Conservation (phyloP, 495 filamentous ascomycete genomes). For the Trichoderma orchidacearum region DNA sequence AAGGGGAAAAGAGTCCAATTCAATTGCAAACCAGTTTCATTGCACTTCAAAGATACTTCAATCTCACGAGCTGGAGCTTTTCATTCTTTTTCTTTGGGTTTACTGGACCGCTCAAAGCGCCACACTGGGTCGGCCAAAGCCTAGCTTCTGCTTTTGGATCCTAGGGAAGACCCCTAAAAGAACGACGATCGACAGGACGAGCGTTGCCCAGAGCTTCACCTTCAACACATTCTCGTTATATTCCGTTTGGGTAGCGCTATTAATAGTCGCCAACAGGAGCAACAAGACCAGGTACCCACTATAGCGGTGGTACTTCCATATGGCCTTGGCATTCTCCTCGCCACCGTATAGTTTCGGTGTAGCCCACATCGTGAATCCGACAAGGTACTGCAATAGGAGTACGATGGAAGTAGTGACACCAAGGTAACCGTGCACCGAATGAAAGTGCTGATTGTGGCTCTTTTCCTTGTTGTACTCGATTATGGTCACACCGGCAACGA, state of each 20-base stretch:
- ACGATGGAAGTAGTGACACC: slow-evolving; percentile 64
- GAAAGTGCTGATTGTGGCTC: slow-evolving; percentile 51
- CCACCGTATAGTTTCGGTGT: slow-evolving; percentile 59
- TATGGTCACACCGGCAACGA: slow-evolving; percentile 53
- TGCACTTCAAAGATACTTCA: too few species aligned
- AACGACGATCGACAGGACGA: slow-evolving; percentile 45
- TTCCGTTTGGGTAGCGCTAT: slow-evolving; percentile 60
- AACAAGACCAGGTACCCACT: slow-evolving; percentile 63
- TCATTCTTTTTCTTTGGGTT: too few species aligned
- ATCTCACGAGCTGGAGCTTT: too few species aligned
- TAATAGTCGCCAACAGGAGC: slow-evolving; percentile 57
- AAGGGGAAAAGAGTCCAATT: too few species aligned
- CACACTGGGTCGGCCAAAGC: slow-evolving; percentile 23
- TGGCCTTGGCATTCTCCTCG: slow-evolving; percentile 58
- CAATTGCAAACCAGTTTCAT: too few species aligned
- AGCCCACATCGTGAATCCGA: slow-evolving; percentile 72
- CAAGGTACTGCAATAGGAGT: slow-evolving; percentile 54
- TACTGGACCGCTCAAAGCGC: background rate
- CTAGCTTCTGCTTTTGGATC: slow-evolving; percentile 74
- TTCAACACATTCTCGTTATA: slow-evolving; percentile 47
- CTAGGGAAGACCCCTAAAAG: slow-evolving; percentile 59
- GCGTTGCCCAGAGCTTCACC: slow-evolving; percentile 60
- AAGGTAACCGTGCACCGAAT: slow-evolving; percentile 64
- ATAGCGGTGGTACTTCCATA: slow-evolving; percentile 82
- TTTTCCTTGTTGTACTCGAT: slow-evolving; percentile 73